Base-by-base conservation (phyloP, 1,139 yeast genomes). In the Debaryomyces singareniensis region DNA sequence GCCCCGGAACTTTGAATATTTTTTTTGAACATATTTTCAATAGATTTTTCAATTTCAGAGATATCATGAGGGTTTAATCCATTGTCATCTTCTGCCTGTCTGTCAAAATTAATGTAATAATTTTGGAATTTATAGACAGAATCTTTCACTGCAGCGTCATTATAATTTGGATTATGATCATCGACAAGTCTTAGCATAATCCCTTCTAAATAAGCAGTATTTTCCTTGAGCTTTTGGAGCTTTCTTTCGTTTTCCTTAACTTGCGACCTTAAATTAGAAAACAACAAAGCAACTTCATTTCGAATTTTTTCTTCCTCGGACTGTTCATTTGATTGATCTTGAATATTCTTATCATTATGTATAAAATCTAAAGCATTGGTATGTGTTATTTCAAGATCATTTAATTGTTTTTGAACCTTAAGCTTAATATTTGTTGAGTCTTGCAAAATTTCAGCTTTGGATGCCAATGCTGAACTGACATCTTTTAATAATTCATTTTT, bases 81-180 rank as follows among this genome's bases (percentile, higher is more conserved):
- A 7, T 18, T 7, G 7, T 7, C 21, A 10, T 31, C 34, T 5
- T 37, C 30, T 16, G 38, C 32, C 22, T 32, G 39, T 6, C n/a
- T n/a, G n/a, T n/a, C n/a, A n/a, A n/a, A n/a, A 18, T 18, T 18
- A 18, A 72, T 68, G 5, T 54, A 44, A 41, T 71, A 76, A 35
- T 77, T 72, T 35, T 76, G 79, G 55, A 66, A 87, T 0, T 67
- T 53, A 27, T 68, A 61, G 13, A 85, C 79, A 0, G 94, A 79
- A 7, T 63, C 70, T 48, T 85, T 85, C 13, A 89, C 96, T 0
- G 89, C 94, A 4, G 78, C 75, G 53, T 89, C 96, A 49, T 87
- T 89, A 59, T 84, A 86, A 51, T 87, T 87, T 22, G 94, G 96
- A 48, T 89, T 86, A 50, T 85, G 85, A 32, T 78, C 73, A 3